Evolutionary conservation across 1,139 yeast species (phyloP), one percentile per base, ranked within the genome.

Genomic region (Ogataea hybrid): DNA sequence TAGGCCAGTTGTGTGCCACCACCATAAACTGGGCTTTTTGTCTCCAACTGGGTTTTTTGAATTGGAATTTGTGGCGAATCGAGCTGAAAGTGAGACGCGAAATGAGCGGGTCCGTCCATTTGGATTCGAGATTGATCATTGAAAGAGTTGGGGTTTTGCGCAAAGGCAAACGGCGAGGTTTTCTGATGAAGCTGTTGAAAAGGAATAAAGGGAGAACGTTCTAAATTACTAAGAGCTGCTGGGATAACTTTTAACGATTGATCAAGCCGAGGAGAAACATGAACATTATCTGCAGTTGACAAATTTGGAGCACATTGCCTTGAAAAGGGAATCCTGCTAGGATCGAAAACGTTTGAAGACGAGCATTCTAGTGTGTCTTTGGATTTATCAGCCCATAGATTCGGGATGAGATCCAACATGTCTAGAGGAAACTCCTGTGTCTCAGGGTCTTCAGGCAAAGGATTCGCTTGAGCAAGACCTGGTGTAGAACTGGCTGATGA

Each of bases 321-420:
- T 15, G 23, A 25, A 25, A 25, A 12, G 15, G 14, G 15, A 25
- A 25, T 25, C 20, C 16, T 15, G 31, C 15, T 14, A 11, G 11
- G 6, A 15, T 15, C 9, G 9, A 16, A 15, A 15, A 15, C 18
- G 15, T 10, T 28, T 2, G 11, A 10, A 7, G 11, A 12, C 11
- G 11, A 16, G 9, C 8, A 11, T 15, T 28, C 20, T 6, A 16
- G 4, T 5, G 18, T 10, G 5, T 15, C 28, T 10, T 27, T 34
- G 4, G 23, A 15, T 27, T 34, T 30, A n/a, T 40, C 45, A 2
- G 42, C 25, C 52, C 52, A 49, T 4, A 49, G 30, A 17, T 43
- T 45, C 9, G 52, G 52, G 15, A 49, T 43, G 18, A 49, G 28
- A 9, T 43, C 47, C 48, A 47, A 45, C 52, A 47, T 47, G 15